These are phyloP conservation scores for Leccinum rimulosum DNA, from an alignment of 768 basidiomycete species.

Conservation along the genomic window DNA sequence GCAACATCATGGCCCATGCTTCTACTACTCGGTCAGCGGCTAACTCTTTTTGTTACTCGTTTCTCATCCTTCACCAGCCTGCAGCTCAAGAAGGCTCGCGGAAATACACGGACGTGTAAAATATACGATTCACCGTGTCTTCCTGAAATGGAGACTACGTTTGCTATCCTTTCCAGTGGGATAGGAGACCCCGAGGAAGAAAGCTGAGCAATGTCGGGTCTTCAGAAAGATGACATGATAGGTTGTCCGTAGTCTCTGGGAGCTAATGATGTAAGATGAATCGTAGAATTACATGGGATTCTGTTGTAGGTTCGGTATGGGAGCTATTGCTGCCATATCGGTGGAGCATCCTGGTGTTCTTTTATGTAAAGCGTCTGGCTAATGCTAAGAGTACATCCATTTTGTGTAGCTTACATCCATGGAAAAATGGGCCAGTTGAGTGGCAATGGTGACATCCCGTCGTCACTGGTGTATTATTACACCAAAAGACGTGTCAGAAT, in stretches of 20 bases:
- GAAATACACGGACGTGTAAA: slow-evolving; percentile 89
- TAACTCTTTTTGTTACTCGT: background rate
- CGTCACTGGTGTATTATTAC: slow-evolving; percentile 26
- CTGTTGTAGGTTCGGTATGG: slow-evolving; percentile 11
- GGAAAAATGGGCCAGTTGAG: slow-evolving; percentile 47
- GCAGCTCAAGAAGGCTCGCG: slow-evolving; percentile 90
- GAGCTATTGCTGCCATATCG: background rate
- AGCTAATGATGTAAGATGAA: slow-evolving; percentile 7
- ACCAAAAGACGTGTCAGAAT: slow-evolving; percentile 87
- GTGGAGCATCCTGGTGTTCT: background rate
- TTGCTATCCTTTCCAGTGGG: slow-evolving; percentile 88
- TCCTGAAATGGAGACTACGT: slow-evolving; percentile 94
- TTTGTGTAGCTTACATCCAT: slow-evolving; percentile 16
- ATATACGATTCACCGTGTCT: slow-evolving; percentile 98
- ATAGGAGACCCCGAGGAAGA: slow-evolving; percentile 96
- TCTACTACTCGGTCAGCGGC: slow-evolving; percentile 83
- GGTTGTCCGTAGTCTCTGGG: background rate
- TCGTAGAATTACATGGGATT: slow-evolving; percentile 8
- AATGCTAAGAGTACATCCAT: background rate
- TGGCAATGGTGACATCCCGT: slow-evolving; percentile 30
- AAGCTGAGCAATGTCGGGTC: slow-evolving; percentile 33
- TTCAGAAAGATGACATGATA: background rate
- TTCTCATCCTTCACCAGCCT: slow-evolving; percentile 45
- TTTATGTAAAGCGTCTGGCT: background rate
- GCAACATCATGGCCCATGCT: slow-evolving; percentile 99